phyloP scores from a whole-genome alignment of 2,329 filamentous ascomycete species.

The Myriosclerotinia scirpicola region DNA sequence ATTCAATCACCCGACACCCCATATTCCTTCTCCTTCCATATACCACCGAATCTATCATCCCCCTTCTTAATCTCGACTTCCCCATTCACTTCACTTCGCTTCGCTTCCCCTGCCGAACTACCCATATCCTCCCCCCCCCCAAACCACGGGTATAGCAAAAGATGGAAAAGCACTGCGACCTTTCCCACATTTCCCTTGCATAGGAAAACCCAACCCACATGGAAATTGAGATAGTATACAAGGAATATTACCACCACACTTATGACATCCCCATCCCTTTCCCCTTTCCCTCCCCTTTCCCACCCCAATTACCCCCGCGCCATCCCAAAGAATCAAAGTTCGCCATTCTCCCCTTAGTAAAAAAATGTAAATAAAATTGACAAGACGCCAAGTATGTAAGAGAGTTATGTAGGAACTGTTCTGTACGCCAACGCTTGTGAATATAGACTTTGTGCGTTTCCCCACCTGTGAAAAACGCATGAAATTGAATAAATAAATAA shows the following conservation, averaged over 20 bases:
- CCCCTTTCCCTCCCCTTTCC: neutral
- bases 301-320: neutral
- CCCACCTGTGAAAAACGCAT: conserved; percentile 10
- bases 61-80: neutral
- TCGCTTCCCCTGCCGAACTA: neutral
- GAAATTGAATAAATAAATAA: conserved; percentile 8
- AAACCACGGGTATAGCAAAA: conserved; percentile 19
- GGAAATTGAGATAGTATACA: conserved; percentile 16
- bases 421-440: conserved; percentile 18
- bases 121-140: conserved; percentile 1
- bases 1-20: neutral
- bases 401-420: conserved; percentile 6
- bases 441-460: conserved; percentile 14
- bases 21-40: neutral
- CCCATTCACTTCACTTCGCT: neutral
- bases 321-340: conserved; percentile 10
- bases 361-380: neutral
- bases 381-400: conserved; percentile 12
- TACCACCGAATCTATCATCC: conserved; percentile 1
- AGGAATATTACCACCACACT: conserved; percentile 16
- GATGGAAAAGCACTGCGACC: neutral
- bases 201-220: neutral
- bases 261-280: neutral
- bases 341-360: conserved; percentile 8
- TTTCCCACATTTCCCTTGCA: conserved; percentile 1